Base-by-base conservation (phyloP, 805 yeast species). In the Blastobotrys americana region DNA sequence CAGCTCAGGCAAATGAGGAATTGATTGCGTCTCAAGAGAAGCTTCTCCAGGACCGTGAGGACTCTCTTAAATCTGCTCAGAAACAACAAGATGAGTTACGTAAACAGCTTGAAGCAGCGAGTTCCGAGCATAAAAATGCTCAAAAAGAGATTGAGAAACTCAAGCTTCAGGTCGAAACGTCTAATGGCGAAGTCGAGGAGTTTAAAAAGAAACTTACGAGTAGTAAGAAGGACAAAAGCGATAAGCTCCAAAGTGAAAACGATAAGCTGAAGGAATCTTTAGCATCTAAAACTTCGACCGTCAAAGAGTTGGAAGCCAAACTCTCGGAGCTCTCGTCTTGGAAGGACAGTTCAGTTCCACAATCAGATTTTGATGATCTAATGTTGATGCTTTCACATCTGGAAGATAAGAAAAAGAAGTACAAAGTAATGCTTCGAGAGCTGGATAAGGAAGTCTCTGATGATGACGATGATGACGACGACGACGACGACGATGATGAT, bases 361-460 rank as follows among this genome's bases (percentile, higher is more conserved):
- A 69, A 49, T 56, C 73, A 2, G 85, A 80, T 20, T 56, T 79
- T 8, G 95, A 87, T 54, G 95, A 85, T 50, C 61, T 87, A 55
- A 74, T 87, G 78, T 63, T 86, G 19, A 66, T 88, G 16, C 77
- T 88, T 60, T 76, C 83, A 16, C 95, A 85, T 38, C 66, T 86
- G 53, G 95, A 87, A 47, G 87, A 82, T 41, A 76, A 74, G 51
- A 77, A 77, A 46, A 66, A 70, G 23, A 69, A 69, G 49, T 80
- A 84, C 59, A 81, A 80, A 56, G 55, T 61, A 4, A 70, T 67
- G 46, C 68, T 82, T 33, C 69, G 67, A 45, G 66, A 59, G 0
- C 55, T 78, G 3, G 86, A 85, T 0, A 77, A 72, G 42, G 80
- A 73, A 1, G 79, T 87, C 3, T 78, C 85, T 39, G 90, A 82